Conservation (phyloP, 2,329 filamentous ascomycete species). For the Hortaea werneckii region DNA sequence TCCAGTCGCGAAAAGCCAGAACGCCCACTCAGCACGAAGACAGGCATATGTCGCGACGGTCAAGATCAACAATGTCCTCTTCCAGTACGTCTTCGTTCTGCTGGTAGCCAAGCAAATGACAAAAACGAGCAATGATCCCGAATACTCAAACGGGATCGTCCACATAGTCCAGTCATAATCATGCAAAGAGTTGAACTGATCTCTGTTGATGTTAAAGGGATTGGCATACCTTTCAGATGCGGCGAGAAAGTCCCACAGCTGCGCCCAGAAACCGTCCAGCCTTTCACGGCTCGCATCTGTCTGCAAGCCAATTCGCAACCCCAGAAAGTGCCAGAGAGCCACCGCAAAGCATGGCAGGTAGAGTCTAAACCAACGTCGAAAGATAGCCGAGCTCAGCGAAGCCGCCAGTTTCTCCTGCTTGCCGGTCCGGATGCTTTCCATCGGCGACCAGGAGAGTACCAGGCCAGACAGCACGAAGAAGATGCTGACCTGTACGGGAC, state of each 20-base stretch:
- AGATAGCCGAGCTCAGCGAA: not conserved
- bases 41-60: conserved; percentile 4
- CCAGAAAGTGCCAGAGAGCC: conserved; percentile 7
- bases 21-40: conserved; percentile 9
- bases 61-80: conserved; percentile 2
- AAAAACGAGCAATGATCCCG: conserved; percentile 9
- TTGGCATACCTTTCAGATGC: conserved; percentile 8
- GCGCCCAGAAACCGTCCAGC: not conserved
- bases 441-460: not conserved
- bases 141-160: conserved; percentile 15
- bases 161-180: conserved; percentile 14
- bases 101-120: conserved; percentile 5
- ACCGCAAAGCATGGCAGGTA: conserved; percentile 1
- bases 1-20: conserved; percentile 10
- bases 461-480: not conserved
- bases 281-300: not conserved
- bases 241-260: not conserved
- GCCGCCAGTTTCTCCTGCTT: not conserved
- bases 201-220: conserved; percentile 9
- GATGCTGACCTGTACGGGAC: not conserved
- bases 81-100: conserved; percentile 3
- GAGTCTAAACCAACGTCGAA: not conserved
- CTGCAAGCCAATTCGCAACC: conserved; percentile 4
- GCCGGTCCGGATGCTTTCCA: not conserved
- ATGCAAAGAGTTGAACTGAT: conserved; percentile 2